Conservation (phyloP, 805 yeast genomes). For the Wickerhamiella azymoides region DNA sequence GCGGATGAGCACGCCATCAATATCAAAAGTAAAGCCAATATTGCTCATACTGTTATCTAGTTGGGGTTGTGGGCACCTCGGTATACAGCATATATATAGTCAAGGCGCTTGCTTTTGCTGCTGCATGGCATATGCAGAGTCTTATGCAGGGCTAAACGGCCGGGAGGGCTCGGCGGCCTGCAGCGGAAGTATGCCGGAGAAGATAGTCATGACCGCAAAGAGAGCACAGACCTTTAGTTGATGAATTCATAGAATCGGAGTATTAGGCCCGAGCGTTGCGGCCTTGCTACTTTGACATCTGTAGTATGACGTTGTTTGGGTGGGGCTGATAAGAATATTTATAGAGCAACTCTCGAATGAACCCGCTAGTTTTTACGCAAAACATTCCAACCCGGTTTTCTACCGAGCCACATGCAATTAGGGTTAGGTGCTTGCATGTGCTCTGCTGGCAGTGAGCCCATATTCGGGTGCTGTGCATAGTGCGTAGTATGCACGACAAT, state of each 20-base stretch:
- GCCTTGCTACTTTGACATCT: background rate
- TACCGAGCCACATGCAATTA: too few relatives aligned
- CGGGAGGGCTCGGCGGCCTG: too few relatives aligned
- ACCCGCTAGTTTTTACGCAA: too few relatives aligned
- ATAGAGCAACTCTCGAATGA: too few relatives aligned
- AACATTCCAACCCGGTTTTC: too few relatives aligned
- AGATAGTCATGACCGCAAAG: background rate
- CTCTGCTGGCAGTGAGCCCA: too few relatives aligned
- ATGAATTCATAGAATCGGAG: too few relatives aligned
- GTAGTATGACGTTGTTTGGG: background rate
- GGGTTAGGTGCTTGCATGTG: too few relatives aligned
- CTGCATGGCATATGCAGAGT: constrained; percentile 4
- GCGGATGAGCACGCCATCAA: constrained; percentile 77
- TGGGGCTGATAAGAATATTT: background rate
- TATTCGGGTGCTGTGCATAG: too few relatives aligned
- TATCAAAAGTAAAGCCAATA: constrained; percentile 76
- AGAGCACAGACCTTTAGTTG: background rate
- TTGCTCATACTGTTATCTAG: background rate
- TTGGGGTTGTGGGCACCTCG: background rate
- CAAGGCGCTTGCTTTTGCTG: background rate
- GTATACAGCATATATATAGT: background rate
- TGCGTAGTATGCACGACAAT: too few relatives aligned
- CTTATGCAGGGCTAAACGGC: too few relatives aligned
- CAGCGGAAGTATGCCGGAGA: too few relatives aligned
- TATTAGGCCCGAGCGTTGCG: background rate